A percentile compares a stretch with the other conserved stretches of the same genome.
Conservation (phyloP, 2,329 filamentous ascomycete species). For the Ophiostoma montium region DNA sequence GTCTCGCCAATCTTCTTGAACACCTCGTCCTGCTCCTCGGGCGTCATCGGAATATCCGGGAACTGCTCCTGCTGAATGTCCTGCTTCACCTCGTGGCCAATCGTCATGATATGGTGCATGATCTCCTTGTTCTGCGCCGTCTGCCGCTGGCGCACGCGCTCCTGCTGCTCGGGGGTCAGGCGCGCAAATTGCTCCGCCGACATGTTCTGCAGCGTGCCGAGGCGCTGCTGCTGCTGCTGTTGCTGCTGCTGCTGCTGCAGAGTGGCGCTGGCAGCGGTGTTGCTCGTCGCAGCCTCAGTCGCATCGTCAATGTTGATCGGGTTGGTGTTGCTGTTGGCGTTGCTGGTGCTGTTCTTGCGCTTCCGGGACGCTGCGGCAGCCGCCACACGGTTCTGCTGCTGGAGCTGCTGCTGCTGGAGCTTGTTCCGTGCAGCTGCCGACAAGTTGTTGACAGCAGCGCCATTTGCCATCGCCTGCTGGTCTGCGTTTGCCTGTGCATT, state of each 20-base stretch:
- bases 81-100: constrained; percentile 21
- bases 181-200: constrained; percentile 26
- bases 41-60: constrained; percentile 32
- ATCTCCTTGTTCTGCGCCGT: constrained; percentile 23
- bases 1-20: constrained; percentile 29
- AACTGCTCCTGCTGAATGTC: constrained; percentile 26
- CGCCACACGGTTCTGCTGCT: constrained; percentile 14
- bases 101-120: constrained; percentile 19
- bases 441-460: neutral
- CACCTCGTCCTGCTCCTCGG: constrained; percentile 30
- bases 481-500: neutral
- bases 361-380: neutral
- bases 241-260: too few relatives aligned
- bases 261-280: constrained; percentile 2
- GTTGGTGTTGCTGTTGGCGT: constrained; percentile 1
- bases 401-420: constrained; percentile 4
- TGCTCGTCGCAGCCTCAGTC: constrained; percentile 6
- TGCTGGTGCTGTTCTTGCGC: constrained; percentile 1
- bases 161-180: constrained; percentile 29
- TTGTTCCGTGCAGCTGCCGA: constrained; percentile 5
- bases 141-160: constrained; percentile 13
- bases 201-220: constrained; percentile 17
- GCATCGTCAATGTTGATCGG: neutral
- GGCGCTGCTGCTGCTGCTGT: constrained; percentile 14
- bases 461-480: constrained; percentile 2